phyloP scores from a whole-genome alignment of 441 rosid genomes.

The Gossypium schwendimanii region DNA sequence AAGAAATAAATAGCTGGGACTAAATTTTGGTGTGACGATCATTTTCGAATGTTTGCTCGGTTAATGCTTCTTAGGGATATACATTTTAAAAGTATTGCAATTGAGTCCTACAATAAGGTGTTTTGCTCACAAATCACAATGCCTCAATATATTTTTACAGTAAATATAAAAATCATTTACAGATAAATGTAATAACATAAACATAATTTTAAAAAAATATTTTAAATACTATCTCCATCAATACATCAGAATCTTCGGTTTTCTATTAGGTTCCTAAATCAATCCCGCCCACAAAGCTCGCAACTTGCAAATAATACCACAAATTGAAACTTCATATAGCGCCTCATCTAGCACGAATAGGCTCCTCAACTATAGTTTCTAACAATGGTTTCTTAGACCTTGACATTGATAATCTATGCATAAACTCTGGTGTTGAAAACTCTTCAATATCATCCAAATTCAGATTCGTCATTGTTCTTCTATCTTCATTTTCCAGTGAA shows the following conservation, averaged over 20 bases:
- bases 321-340: neutral
- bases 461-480: slow-evolving; percentile 28
- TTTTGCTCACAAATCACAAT: no score
- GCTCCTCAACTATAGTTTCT: slow-evolving; percentile 53
- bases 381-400: slow-evolving; percentile 21
- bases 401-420: slow-evolving; percentile 52
- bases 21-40: no score
- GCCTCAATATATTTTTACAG: no score
- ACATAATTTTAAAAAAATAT: neutral
- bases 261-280: neutral
- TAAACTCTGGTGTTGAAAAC: slow-evolving; percentile 48
- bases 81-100: no score
- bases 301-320: slow-evolving; percentile 2
- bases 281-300: neutral
- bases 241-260: slow-evolving; percentile 1
- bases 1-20: no score
- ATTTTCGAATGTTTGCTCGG: no score
- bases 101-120: no score
- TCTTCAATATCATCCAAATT: slow-evolving; percentile 61
- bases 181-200: no score
- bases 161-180: no score
- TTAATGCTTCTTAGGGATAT: no score
- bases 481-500: neutral
- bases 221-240: neutral
- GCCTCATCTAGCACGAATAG: slow-evolving; percentile 16